phyloP scores from a whole-genome alignment of 768 basidiomycete genomes.

The Austroboletus festivus region DNA sequence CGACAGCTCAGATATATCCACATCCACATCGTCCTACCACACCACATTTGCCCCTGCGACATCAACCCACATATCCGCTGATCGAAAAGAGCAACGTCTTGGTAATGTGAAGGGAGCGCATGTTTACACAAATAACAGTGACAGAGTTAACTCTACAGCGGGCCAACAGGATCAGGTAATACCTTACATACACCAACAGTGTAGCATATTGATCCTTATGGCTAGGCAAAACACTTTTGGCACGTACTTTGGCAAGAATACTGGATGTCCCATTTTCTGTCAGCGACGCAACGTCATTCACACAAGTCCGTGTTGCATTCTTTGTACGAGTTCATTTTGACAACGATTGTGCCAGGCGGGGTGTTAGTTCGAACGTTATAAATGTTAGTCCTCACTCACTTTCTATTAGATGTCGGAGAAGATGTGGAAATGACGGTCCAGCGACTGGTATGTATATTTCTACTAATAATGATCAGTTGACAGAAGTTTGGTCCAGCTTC shows the following conservation, averaged over 20 bases:
- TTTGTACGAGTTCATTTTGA: conserved; percentile 3
- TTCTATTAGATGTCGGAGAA: conserved; percentile 79
- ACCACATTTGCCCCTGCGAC: conserved; percentile 35
- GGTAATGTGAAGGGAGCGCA: conserved; percentile 60
- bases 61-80: conserved; percentile 47
- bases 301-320: conserved; percentile 54
- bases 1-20: conserved; percentile 62
- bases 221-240: conserved; percentile 84
- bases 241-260: conserved; percentile 86
- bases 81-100: conserved; percentile 98
- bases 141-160: conserved; percentile 40
- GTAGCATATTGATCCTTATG: conserved; percentile 2
- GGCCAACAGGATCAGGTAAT: conserved; percentile 81
- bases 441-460: conserved; percentile 54
- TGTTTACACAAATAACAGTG: conserved; percentile 1
- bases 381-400: conserved; percentile 3
- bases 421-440: conserved; percentile 93
- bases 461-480: neutral
- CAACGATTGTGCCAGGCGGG: conserved; percentile 49
- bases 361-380: conserved; percentile 46
- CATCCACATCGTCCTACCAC: conserved; percentile 42
- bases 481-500: conserved; percentile 49
- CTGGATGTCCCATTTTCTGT: conserved; percentile 93
- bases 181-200: conserved; percentile 13
- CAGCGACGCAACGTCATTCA: conserved; percentile 92